These are phyloP conservation scores for Colletotrichum orbiculare DNA, from an alignment of 2,329 filamentous ascomycete species.

Conservation along the genomic window DNA sequence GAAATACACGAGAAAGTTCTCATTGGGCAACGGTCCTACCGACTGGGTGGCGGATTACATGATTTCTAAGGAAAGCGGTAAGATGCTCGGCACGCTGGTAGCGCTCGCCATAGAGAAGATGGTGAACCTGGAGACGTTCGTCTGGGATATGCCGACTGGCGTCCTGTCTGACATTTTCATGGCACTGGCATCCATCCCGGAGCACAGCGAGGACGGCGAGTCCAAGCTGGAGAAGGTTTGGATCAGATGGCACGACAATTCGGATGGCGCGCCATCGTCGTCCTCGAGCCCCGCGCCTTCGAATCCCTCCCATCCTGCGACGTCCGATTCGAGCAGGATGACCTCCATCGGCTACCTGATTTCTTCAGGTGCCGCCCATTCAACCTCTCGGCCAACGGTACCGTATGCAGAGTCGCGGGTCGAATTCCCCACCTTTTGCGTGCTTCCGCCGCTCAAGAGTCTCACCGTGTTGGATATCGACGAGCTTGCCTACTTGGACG, in stretches of 20 bases:
- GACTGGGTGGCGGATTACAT: constrained; percentile 86
- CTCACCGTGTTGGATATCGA: constrained; percentile 85
- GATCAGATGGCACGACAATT: constrained; percentile 87
- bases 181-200: constrained; percentile 76
- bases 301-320: constrained; percentile 37
- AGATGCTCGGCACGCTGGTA: constrained; percentile 88
- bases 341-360: constrained; percentile 55
- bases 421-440: constrained; percentile 83
- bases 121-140: constrained; percentile 82
- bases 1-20: constrained; percentile 83
- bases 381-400: constrained; percentile 51
- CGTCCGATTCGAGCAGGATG: constrained; percentile 50
- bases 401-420: constrained; percentile 68
- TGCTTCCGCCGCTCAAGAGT: constrained; percentile 79
- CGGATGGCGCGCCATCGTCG: constrained; percentile 51
- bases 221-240: constrained; percentile 80
- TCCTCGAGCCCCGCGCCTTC: constrained; percentile 43
- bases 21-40: constrained; percentile 81
- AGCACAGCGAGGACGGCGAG: constrained; percentile 66
- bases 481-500: constrained; percentile 83
- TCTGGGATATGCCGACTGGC: constrained; percentile 92
- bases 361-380: constrained; percentile 44
- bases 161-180: constrained; percentile 85
- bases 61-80: constrained; percentile 84
- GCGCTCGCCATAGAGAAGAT: constrained; percentile 84